Conservation (phyloP, 306 rosid genomes). For the Boehmeria nivea region DNA sequence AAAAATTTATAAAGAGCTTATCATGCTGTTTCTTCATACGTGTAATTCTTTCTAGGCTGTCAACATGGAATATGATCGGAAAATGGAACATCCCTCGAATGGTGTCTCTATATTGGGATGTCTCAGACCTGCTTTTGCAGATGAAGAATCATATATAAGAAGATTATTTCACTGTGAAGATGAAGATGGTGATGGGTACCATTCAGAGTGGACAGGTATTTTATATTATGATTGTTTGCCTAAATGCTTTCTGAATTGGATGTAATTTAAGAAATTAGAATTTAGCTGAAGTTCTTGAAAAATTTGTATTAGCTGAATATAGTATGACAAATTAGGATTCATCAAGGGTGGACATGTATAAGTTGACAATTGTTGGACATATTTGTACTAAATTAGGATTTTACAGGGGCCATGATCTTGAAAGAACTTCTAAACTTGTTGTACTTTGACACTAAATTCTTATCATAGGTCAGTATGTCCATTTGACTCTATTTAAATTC, state of each 20-base stretch:
- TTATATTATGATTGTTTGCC: no score
- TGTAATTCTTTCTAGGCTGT: constrained; percentile 39
- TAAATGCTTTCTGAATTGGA: no score
- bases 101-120: constrained; percentile 84
- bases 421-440: no score
- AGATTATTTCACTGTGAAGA: constrained; percentile 34
- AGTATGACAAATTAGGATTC: no score
- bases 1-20: not conserved
- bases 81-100: constrained; percentile 77
- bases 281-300: no score
- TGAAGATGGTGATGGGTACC: constrained; percentile 47
- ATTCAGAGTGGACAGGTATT: constrained; percentile 62
- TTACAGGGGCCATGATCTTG: no score
- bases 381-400: no score
- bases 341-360: no score
- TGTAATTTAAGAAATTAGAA: no score
- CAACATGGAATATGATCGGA: constrained; percentile 42
- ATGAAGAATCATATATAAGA: constrained; percentile 67
- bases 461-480: not conserved
- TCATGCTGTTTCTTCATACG: not conserved
- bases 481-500: constrained; percentile 15
- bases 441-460: no score
- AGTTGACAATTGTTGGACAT: no score
- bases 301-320: no score
- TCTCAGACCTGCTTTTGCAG: constrained; percentile 71